A percentile compares a stretch with the other conserved stretches of the same genome.
phyloP scores from a whole-genome alignment of 768 basidiomycete species.

The Cystobasidiopsis lactophilus region DNA sequence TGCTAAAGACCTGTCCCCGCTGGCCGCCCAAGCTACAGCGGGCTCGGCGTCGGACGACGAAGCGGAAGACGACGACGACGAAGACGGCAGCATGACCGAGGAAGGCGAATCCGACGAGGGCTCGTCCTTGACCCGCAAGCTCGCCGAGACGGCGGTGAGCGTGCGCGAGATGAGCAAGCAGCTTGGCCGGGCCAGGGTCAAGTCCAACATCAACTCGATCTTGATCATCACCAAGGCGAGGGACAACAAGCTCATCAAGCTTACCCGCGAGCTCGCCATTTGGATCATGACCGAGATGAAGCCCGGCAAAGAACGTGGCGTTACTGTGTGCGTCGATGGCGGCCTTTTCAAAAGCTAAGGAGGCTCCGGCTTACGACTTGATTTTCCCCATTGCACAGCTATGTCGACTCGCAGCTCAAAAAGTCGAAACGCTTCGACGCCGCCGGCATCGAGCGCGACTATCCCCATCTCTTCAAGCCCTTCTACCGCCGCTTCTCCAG shows the following conservation, averaged over 20 bases:
- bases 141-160: slow-evolving; percentile 90
- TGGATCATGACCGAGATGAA: slow-evolving; percentile 82
- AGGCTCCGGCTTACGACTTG: not conserved
- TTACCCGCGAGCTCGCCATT: slow-evolving; percentile 78
- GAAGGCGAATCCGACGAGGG: not conserved
- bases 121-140: slow-evolving; percentile 47
- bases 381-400: slow-evolving; percentile 22
- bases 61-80: no score
- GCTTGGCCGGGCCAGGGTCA: slow-evolving; percentile 79
- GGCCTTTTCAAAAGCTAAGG: no score
- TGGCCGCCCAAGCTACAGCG: no score
- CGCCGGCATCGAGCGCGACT: slow-evolving; percentile 56
- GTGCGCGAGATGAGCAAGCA: slow-evolving; percentile 99
- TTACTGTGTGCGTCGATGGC: slow-evolving; percentile 48
- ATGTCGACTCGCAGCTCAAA: slow-evolving; percentile 80
- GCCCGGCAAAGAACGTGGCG: slow-evolving; percentile 40
- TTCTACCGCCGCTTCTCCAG: slow-evolving; percentile 44
- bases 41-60: no score
- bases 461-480: slow-evolving; percentile 72
- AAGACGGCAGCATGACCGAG: no score
- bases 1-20: no score
- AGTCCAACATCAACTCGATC: slow-evolving; percentile 73
- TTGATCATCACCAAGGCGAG: slow-evolving; percentile 93
- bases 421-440: slow-evolving; percentile 85
- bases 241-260: slow-evolving; percentile 84